Evolutionary conservation across 768 basidiomycete genomes (phyloP), one percentile per base, ranked within the genome.

Genomic region (Suillus variegatus): DNA sequence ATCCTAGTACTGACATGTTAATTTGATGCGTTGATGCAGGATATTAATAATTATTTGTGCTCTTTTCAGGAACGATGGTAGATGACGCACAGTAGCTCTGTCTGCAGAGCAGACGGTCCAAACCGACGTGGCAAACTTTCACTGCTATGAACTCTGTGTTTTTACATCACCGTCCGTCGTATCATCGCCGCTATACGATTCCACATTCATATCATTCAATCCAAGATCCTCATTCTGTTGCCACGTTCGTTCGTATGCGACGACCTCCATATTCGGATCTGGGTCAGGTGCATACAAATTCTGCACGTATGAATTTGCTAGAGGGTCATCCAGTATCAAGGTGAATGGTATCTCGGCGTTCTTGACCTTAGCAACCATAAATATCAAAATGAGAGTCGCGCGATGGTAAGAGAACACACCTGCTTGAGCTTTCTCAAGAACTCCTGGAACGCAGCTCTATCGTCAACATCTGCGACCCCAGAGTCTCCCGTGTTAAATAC

Each of bases 151-250:
- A 16, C 56, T 52, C 2, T 61, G 64, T 6, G 12, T 32, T 44
- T 41, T 35, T 38, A 52, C 44, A 32, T 20, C 36, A 13, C 28
- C 60, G 52, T 65, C 66, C 40, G 46, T 62, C 60, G 66, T 60
- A 36, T 66, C 54, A 36, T 67, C 70, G 41, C 28, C 70, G 13
- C 54, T 9, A 9, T 44, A 44, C 8, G 18, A 44, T 70, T 94
- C 93, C 1, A 94, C 90, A 70, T 88, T 88, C 75, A 94, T 95
- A 71, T 94, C 93, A 70, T 95, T 94, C 73, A 99, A 76, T 6
- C 97, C 97, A 18, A 99, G 82, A 58, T 95, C 94, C 74, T 99
- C 97, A 71, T 99, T 95, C 81, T 99, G 95, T 52, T 94, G 86
- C 81, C 85, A 92, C 5, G 88, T 87, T 60, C 97, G 83, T 49